Evolutionary conservation across 169 alveolate species (phyloP).

Genomic region (Perkinsus olseni): DNA sequence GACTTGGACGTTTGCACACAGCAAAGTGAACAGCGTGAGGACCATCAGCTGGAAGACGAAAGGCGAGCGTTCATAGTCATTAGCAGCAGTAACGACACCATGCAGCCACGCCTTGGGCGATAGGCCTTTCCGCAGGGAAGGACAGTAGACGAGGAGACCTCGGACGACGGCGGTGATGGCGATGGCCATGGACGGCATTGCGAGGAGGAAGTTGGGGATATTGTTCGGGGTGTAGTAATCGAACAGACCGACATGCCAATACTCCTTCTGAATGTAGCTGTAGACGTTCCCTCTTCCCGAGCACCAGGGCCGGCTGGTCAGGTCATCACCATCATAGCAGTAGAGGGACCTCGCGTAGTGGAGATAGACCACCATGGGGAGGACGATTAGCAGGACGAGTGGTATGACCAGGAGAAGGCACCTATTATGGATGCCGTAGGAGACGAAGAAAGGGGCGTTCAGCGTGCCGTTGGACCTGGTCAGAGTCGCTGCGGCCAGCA

Average conservation of each 20-base stretch:
- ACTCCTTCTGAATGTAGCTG: not conserved
- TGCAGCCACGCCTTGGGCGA: not conserved
- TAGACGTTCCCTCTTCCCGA: not conserved
- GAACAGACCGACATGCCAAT: slow-evolving; percentile 3
- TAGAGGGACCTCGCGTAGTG: not conserved
- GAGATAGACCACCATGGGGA: not conserved
- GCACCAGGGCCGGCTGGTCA: not conserved
- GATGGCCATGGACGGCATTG: not conserved
- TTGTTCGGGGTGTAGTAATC: not conserved
- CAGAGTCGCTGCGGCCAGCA: not conserved
- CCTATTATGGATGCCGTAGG: not conserved
- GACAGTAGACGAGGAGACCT: not conserved
- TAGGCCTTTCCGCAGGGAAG: not conserved
- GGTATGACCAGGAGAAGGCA: not conserved
- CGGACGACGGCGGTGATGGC: not conserved
- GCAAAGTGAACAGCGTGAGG: not conserved
- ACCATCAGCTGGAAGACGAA: not conserved
- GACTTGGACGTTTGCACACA: slow-evolving; percentile 5
- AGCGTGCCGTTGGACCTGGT: not conserved
- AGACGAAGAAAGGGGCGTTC: not conserved
- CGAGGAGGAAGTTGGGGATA: slow-evolving; percentile 5
- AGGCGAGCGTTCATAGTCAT: not conserved
- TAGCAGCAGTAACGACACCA: not conserved
- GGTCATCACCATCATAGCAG: not conserved
- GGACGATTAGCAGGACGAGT: not conserved